These are phyloP conservation scores for Irpex lacteus DNA, from an alignment of 1,284 basidiomycete species.

Conservation along the genomic window DNA sequence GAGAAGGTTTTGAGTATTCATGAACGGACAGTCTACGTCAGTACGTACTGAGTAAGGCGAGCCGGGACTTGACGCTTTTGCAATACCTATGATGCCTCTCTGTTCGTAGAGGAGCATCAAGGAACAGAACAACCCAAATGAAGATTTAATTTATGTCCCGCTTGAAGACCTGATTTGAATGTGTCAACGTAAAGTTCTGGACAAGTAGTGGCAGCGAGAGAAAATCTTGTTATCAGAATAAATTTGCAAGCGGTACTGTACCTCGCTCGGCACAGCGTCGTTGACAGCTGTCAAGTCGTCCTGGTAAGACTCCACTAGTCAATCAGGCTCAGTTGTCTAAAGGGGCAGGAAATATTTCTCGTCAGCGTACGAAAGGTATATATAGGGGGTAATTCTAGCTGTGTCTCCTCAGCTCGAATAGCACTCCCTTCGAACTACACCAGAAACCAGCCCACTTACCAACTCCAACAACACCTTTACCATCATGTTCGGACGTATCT, in stretches of 20 bases:
- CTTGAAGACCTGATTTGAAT: neutral
- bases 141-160: neutral
- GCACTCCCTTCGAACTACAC: neutral
- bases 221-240: neutral
- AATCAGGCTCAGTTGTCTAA: neutral
- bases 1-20: neutral
- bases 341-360: neutral
- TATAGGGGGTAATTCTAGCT: neutral
- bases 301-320: neutral
- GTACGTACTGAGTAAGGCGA: neutral
- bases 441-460: neutral
- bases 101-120: neutral
- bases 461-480: neutral
- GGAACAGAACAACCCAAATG: neutral
- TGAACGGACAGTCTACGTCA: neutral
- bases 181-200: neutral
- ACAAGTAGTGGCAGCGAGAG: neutral
- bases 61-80: neutral
- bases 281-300: neutral
- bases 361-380: neutral
- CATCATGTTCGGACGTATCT: constrained; percentile 21
- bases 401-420: neutral
- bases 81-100: neutral
- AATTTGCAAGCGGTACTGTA: neutral
- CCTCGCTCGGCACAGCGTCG: neutral